Base-by-base conservation (phyloP, 495 filamentous ascomycete genomes). In the Aspergillus asperescens region DNA sequence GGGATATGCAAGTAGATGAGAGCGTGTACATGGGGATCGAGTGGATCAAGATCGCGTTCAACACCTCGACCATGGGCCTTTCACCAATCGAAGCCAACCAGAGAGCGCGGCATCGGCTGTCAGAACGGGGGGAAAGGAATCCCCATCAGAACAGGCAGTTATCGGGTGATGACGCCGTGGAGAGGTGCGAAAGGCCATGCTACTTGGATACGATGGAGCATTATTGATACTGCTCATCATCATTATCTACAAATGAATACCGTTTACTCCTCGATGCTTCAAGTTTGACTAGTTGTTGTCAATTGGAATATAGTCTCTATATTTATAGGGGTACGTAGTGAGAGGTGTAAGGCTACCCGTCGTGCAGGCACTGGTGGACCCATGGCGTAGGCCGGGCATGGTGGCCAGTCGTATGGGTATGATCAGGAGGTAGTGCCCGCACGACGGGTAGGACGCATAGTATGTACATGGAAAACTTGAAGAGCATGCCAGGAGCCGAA, bases 31-130 rank as follows among this genome's bases (percentile, higher is more conserved):
- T 89, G 57, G 84, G 85, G 57, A 74, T 91, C 23, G 82, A 89
- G 60, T 89, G 84, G 78, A 79, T 90, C 19, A 85, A 90, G 59
- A 58, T 90, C 52, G 76, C 81, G 4, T 91, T 82, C 56, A 91
- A 91, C 35, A 44, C 62, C 0, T 67, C 70, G 1, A 49, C 56
- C 1, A 58, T 61, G 34, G 44, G 29, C 19, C 50, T 5, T 47
- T 12, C 22, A 3, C 32, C 24, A 15, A 19, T 35, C 7, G 28
- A 47, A 27, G 23, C 29, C 43, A 10, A 22, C 22, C 55, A 38
- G 32, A 39, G 23, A 16, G 8, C 13, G 20, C 46, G 23, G 4
- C 39, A 50, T 49, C 34, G 32, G 2, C 22, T 34, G 15, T 37
- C 23, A 12, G 13, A 47, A 19, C 13, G 28, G 1, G 29, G 6